A percentile compares a stretch with the other conserved stretches of the same genome.
Evolutionary conservation across 768 basidiomycete species (phyloP).

Genomic region (Kwoniella shandongensis): DNA sequence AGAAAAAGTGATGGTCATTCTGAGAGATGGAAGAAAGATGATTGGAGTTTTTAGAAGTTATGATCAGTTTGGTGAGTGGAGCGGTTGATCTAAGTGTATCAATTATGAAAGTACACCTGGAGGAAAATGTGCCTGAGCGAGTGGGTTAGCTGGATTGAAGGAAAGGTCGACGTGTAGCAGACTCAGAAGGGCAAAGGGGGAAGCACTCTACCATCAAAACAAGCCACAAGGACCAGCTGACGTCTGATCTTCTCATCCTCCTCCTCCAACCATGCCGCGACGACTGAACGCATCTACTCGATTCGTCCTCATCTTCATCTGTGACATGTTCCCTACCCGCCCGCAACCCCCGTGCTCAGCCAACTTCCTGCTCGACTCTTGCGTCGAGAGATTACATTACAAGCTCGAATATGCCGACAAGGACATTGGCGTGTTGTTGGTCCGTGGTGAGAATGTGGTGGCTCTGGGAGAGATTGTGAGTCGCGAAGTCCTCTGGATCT

Average conservation of each 20-base stretch:
- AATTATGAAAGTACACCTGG: no score
- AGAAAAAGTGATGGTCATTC: conserved; percentile 99
- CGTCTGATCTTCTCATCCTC: no score
- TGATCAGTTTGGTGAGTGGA: conserved; percentile 88
- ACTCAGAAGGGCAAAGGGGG: no score
- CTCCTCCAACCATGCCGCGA: no score
- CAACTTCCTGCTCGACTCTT: conserved; percentile 94
- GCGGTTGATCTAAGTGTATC: no score
- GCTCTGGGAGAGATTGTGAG: conserved; percentile 92
- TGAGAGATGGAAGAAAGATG: conserved; percentile 93
- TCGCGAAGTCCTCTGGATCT: conserved; percentile 23
- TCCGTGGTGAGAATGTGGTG: conserved; percentile 98
- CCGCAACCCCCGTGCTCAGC: conserved; percentile 58
- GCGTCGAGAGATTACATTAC: conserved; percentile 91
- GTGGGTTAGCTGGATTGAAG: no score
- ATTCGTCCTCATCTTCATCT: no score
- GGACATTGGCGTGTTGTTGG: conserved; percentile 68
- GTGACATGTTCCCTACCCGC: background rate
- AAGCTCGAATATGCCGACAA: conserved; percentile 78
- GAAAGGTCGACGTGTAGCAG: no score
- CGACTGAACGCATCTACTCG: no score
- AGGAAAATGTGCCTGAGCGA: no score
- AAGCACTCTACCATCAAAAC: no score
- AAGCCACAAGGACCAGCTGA: no score
- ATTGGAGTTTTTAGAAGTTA: conserved; percentile 95